Percentiles rank a stretch among this genome's conserved stretches.
phyloP scores from a whole-genome alignment of 2,329 filamentous ascomycete species.

The Aspergillus neoniger region DNA sequence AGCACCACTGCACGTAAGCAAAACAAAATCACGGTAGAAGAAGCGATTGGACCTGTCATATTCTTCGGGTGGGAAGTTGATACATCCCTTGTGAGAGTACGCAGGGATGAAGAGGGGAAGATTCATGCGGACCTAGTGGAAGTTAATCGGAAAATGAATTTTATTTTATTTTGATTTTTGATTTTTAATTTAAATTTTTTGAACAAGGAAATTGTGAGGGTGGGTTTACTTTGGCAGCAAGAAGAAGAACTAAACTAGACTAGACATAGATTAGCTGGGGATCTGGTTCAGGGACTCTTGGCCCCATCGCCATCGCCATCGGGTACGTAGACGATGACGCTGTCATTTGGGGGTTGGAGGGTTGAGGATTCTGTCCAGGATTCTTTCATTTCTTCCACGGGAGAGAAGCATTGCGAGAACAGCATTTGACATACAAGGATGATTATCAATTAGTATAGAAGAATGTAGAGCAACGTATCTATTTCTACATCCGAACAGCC shows the following conservation, averaged over 20 bases:
- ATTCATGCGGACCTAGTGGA: constrained; percentile 1
- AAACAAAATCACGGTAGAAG: neutral
- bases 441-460: no score
- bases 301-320: neutral
- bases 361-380: neutral
- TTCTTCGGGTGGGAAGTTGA: constrained; percentile 10
- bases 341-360: neutral
- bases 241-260: neutral
- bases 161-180: neutral
- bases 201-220: no score
- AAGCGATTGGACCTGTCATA: constrained; percentile 15
- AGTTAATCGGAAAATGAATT: neutral
- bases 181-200: neutral
- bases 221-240: no score
- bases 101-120: constrained; percentile 3
- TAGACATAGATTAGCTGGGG: neutral
- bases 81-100: constrained; percentile 7
- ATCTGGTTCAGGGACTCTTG: neutral
- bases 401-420: neutral
- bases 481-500: no score
- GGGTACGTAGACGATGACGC: constrained; percentile 15
- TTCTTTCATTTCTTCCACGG: neutral
- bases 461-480: no score
- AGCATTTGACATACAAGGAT: no score
- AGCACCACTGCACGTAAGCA: neutral